phyloP scores from a whole-genome alignment of 768 basidiomycete species.

The Lactarius deliciosus region DNA sequence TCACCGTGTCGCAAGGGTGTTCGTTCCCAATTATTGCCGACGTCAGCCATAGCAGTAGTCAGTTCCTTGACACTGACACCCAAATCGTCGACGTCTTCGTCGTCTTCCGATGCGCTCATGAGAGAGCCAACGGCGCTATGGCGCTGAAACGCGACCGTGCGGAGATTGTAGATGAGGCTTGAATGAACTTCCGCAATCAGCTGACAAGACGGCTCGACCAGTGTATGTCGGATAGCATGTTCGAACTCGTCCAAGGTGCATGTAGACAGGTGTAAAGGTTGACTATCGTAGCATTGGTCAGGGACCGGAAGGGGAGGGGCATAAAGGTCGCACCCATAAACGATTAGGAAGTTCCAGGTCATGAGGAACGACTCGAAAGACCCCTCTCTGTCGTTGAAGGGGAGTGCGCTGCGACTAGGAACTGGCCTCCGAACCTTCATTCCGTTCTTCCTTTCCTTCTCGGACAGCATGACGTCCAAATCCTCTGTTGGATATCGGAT shows the following conservation, averaged over 20 bases:
- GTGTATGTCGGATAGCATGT: slow-evolving; percentile 75
- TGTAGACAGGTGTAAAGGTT: slow-evolving; percentile 81
- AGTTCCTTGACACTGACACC: slow-evolving; percentile 66
- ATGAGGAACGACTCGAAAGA: slow-evolving; percentile 85
- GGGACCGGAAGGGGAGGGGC: background rate
- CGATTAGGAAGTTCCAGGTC: slow-evolving; percentile 92
- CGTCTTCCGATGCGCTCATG: slow-evolving; percentile 43
- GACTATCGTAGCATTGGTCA: slow-evolving; percentile 38
- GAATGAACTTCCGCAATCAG: slow-evolving; percentile 89
- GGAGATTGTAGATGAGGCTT: slow-evolving; percentile 81
- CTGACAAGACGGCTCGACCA: slow-evolving; percentile 64
- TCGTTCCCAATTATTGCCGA: slow-evolving; percentile 86
- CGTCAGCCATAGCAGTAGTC: slow-evolving; percentile 67
- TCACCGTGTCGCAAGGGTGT: slow-evolving; percentile 71
- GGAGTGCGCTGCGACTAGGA: slow-evolving; percentile 59
- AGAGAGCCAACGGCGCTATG: slow-evolving; percentile 75
- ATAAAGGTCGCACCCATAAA: slow-evolving; percentile 68
- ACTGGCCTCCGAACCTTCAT: slow-evolving; percentile 64
- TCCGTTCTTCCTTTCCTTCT: slow-evolving; percentile 82
- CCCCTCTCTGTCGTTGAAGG: slow-evolving; percentile 63
- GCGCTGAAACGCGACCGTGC: slow-evolving; percentile 75
- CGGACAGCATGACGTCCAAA: slow-evolving; percentile 74
- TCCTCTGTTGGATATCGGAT: slow-evolving; percentile 93
- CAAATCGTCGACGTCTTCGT: slow-evolving; percentile 46
- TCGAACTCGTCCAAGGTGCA: slow-evolving; percentile 95